Evolutionary conservation across 2,329 filamentous ascomycete species (phyloP), one percentile per base, ranked within the genome.

Genomic region (Colletotrichum horii): DNA sequence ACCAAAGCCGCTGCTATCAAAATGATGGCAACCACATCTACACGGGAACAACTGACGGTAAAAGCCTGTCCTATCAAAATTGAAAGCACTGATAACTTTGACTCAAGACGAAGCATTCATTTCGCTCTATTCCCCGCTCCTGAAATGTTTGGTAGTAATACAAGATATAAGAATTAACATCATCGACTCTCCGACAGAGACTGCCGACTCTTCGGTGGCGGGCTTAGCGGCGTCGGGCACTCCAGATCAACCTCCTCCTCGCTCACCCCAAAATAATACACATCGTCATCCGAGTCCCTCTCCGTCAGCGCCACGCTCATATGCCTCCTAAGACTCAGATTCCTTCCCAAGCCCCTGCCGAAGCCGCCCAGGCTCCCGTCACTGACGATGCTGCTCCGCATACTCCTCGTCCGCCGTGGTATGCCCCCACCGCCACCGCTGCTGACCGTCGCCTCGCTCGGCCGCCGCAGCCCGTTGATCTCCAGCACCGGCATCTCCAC

Each of bases 201-300:
- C 48, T 73, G 38, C 4, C 34, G 30, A 28, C 22, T 30, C 22
- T 76, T 76, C 12, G 74, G 74, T 15, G 74, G 74, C 24, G 74
- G 74, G 8, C 74, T 76, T 2, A 76, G 24, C 4, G 74, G 70
- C 34, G 74, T 76, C 19, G 74, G 70, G 9, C 74, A 75, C 22
- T 65, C 70, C 38, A 56, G 2, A 15, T 74, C 60, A 8, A 73
- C 73, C 4, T 58, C 69, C 28, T 76, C 74, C 43, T 65, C 74
- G 6, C 11, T 66, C 2, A 67, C 58, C 3, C 74, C 74, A 19
- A 76, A 76, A 30, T 69, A 76, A 16, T 55, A 74, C 11, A 60
- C 32, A 32, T 76, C 74, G 11, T 76, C 74, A n/a, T 76, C 74
- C 22, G 74, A 76, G 11, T 75, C 74, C 15, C 74, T 68, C 24